Conservation (phyloP, 2,329 filamentous ascomycete species). For the Diplodia seriata region DNA sequence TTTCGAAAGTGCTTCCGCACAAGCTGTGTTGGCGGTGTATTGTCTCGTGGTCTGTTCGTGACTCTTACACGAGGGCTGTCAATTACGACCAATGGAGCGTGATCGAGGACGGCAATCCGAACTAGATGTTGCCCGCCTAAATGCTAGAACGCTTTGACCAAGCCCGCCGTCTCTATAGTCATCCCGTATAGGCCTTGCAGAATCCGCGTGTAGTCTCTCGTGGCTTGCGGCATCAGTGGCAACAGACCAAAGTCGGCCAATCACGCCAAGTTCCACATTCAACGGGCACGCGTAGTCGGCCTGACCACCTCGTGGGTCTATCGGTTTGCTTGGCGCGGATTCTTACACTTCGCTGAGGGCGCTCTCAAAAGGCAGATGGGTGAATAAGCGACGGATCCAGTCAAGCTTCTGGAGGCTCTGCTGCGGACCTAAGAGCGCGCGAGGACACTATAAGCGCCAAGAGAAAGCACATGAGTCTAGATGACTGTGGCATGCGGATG, state of each 20-base stretch:
- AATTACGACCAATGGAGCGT: neutral
- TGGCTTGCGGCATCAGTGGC: neutral
- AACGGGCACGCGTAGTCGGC: neutral
- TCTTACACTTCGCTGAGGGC: neutral
- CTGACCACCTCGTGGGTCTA: neutral
- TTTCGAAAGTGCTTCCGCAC: neutral
- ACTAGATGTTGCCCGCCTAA: slow-evolving; percentile 5
- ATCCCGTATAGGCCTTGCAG: slow-evolving; percentile 3
- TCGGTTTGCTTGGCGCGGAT: neutral
- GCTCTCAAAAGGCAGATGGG: neutral
- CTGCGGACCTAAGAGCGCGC: neutral
- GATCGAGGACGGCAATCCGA: neutral
- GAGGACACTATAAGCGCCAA: slow-evolving; percentile 1
- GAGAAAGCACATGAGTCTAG: neutral
- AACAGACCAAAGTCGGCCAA: neutral
- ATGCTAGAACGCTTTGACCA: neutral
- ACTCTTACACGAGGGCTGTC: slow-evolving; percentile 2
- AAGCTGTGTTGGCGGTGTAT: slow-evolving; percentile 4
- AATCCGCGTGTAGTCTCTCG: neutral
- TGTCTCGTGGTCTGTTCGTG: neutral
- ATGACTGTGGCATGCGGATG: slow-evolving; percentile 14
- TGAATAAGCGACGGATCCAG: neutral
- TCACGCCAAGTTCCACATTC: neutral
- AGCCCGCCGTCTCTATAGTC: neutral
- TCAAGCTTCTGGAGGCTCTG: slow-evolving; percentile 12